phyloP scores from a whole-genome alignment of 129 eudicot species.

The sunflower (Helianthus annuus) region DNA sequence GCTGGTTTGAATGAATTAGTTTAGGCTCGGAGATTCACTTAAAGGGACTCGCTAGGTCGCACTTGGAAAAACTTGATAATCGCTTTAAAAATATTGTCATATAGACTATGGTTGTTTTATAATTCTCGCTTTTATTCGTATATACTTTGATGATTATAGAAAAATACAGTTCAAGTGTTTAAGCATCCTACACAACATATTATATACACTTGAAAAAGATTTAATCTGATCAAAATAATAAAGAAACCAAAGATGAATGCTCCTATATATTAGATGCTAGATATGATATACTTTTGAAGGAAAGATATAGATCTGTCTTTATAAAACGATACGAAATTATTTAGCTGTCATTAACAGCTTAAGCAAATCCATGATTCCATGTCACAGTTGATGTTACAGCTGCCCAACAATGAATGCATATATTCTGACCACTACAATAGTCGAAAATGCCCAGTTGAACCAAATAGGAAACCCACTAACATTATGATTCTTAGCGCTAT shows the following conservation, averaged over 20 bases:
- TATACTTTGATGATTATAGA: no score
- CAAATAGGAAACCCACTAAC: conserved; percentile 35
- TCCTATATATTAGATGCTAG: conserved; percentile 22
- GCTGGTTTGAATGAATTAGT: no score
- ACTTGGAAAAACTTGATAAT: no score
- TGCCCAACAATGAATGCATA: conserved; percentile 28
- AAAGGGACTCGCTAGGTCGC: no score
- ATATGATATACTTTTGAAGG: conserved; percentile 29
- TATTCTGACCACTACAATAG: conserved; percentile 36
- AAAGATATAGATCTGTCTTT: conserved; percentile 28
- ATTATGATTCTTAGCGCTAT: conserved; percentile 18
- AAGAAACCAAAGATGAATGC: conserved; percentile 5
- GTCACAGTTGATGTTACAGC: conserved; percentile 37
- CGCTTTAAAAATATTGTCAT: no score
- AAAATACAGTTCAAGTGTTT: no score
- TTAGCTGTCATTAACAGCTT: conserved; percentile 27
- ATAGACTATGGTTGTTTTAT: no score
- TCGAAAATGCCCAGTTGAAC: conserved; percentile 27
- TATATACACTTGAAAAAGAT: neutral
- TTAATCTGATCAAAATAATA: neutral
- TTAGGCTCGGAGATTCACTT: no score
- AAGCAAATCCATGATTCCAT: conserved; percentile 23
- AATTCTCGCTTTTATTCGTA: no score
- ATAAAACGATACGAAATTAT: conserved; percentile 20
- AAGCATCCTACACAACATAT: no score